phyloP scores from a whole-genome alignment of 768 basidiomycete species.

The Auriscalpium orientale region DNA sequence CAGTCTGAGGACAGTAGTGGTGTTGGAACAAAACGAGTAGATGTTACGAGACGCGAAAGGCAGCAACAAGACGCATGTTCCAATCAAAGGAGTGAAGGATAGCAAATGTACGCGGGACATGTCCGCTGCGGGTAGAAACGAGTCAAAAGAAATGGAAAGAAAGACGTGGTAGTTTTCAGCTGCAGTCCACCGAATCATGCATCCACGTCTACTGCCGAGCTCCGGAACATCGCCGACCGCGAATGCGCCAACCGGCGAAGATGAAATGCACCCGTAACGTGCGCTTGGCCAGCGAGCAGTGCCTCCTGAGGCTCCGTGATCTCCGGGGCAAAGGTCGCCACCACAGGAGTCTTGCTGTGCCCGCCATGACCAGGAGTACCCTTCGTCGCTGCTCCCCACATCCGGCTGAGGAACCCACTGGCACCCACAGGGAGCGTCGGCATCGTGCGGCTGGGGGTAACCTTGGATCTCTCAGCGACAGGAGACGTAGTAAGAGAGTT shows the following conservation, averaged over 20 bases:
- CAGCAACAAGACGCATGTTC: neutral
- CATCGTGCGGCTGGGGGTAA: conserved; percentile 20
- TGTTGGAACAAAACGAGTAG: neutral
- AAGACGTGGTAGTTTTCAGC: neutral
- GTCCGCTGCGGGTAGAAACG: neutral
- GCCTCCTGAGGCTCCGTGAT: conserved; percentile 18
- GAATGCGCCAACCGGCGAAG: conserved; percentile 36
- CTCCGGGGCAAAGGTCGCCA: neutral
- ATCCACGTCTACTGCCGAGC: neutral
- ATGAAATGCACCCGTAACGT: conserved; percentile 26
- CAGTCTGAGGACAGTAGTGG: neutral
- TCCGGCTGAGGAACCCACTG: conserved; percentile 56
- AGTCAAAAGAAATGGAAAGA: conserved; percentile 1
- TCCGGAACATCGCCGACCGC: conserved; percentile 36
- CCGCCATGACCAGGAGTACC: conserved; percentile 10
- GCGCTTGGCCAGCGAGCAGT: conserved; percentile 15
- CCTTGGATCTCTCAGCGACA: conserved; percentile 13
- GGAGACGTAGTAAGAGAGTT: conserved; percentile 1
- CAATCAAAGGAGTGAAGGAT: neutral
- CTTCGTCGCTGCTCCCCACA: conserved; percentile 63
- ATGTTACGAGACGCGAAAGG: neutral
- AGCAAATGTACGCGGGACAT: neutral
- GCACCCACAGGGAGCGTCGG: conserved; percentile 11
- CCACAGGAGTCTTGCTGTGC: neutral
- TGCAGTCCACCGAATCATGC: neutral